Base-by-base conservation (phyloP, 2,329 filamentous ascomycete species). In the Diplodia corticola region DNA sequence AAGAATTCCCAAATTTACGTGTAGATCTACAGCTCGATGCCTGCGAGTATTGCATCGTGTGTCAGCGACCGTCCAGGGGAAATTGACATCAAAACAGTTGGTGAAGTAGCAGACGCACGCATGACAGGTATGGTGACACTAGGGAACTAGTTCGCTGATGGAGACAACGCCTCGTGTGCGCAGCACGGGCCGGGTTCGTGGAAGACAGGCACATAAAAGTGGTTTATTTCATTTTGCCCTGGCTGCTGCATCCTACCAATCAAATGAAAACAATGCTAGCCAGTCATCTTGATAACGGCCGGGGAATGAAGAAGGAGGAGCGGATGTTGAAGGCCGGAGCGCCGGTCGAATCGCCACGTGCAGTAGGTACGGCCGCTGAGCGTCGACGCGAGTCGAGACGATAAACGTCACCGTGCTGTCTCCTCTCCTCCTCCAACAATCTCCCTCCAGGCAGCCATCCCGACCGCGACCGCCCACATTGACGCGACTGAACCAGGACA, bases 401-500 rank as follows among this genome's bases (percentile, higher is more conserved):
- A 26, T 26, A 49, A 61, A 61, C 57, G 57, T 61, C 57, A 61
- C 57, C 57, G 57, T 46, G 57, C 57, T 28, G 26, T 26, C 28
- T 20, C 26, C 4, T 28, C 24, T 49, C 33, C 33, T 61, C 57
- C 44, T 49, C 28, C 57, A 35, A 12, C 44, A 33, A 61, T 7
- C 44, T 20, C n/a, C 26, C 44, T n/a, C 26, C 57, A 61, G 44
- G 57, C 57, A 61, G 20, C 15, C 48, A 63, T 44, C 33, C 15
- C 48, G 30, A 51, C 46, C 59, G 59, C 46, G 28, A 50, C 33
- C 48, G n/a, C 20, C 60, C 48, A 24, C 44, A 61, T 59, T 20
- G 37, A 59, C 59, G 59, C 44, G 30, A 66, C 65, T 67, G 65
- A 63, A 59, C 65, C 65, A 67, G 65, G 30, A 49, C 22, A 9